phyloP scores from a whole-genome alignment of 441 rosid genomes.

The Raphanus hybrid region DNA sequence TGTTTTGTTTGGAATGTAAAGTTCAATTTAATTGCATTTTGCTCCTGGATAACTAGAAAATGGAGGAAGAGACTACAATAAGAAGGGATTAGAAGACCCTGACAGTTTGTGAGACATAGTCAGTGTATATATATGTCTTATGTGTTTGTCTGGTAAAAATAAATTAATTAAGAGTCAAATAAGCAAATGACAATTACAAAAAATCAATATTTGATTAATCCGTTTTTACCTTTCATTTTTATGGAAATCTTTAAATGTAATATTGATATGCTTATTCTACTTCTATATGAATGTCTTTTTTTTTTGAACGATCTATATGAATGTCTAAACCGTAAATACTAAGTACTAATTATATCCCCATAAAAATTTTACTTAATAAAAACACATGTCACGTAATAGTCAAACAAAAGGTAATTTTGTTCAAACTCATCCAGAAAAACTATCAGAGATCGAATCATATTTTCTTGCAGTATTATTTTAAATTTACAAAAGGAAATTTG shows the following conservation, averaged over 20 bases:
- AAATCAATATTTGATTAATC: neutral
- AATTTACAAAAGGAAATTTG: too few species aligned
- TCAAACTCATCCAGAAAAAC: neutral
- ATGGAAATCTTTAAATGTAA: neutral
- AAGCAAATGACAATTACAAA: neutral
- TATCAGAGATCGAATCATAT: too few species aligned
- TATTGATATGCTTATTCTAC: neutral
- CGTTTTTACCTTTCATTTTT: neutral
- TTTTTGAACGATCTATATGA: too few species aligned
- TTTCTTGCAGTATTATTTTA: too few species aligned
- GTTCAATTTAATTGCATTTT: neutral
- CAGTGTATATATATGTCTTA: too few species aligned
- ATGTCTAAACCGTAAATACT: neutral
- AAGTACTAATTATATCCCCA: too few species aligned
- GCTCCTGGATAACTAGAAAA: neutral
- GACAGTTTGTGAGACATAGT: too few species aligned
- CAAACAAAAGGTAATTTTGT: neutral
- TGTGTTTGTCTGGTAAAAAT: too few species aligned
- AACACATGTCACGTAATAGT: neutral
- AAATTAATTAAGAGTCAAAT: neutral
- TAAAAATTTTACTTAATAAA: neutral
- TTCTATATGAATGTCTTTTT: neutral
- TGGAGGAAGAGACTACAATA: neutral
- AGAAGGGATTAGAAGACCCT: neutral
- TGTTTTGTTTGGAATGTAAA: constrained; percentile 14